Base-by-base conservation (phyloP, 768 basidiomycete genomes). In the Amanita fuliginea region DNA sequence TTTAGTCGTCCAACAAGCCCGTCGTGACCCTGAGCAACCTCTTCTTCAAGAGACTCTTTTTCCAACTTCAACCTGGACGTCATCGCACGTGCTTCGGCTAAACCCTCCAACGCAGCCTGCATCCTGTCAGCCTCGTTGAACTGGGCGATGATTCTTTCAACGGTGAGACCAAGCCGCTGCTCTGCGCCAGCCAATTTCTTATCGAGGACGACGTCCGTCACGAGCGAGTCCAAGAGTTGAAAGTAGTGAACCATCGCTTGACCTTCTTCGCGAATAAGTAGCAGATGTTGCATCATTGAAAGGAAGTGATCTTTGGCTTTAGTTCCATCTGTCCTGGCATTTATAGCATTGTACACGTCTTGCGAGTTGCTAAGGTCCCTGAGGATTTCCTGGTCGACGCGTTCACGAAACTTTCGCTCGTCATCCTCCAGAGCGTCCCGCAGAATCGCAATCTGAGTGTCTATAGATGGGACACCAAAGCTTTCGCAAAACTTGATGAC, bases 281-380 rank as follows among this genome's bases (percentile, higher is more conserved):
- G 73, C 50, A 99, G 64, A 65, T 97, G 93, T 60, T 92, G 91
- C 77, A 98, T 78, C 64, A 92, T 86, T n/a, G 90, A 89, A 36
- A 94, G 69, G 62, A 99, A 86, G 62, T 94, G 83, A 54, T 87
- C 82, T 56, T 76, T 73, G 5, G 93, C 92, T 51, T 78, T 80
- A 11, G 86, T 81, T 37, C 84, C 83, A 52, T 81, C 73, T n/a
- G 84, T 82, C 61, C 77, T 83, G n/a, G 78, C 67, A 54, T 77
- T 76, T 42, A 99, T 73, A 2, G 87, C 86, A 47, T 83, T 79
- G 69, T 86, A 95, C 28, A 97, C 83, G 60, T 97, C 93, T 57
- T 84, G 78, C 14, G 90, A 85, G 52, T 85, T 81, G 35, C 76
- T 77, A 55, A 96, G 75, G 60, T 87, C 83, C 47, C 75, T 75